Conservation (phyloP, 495 filamentous ascomycete species). For the Xylaria castorea region DNA sequence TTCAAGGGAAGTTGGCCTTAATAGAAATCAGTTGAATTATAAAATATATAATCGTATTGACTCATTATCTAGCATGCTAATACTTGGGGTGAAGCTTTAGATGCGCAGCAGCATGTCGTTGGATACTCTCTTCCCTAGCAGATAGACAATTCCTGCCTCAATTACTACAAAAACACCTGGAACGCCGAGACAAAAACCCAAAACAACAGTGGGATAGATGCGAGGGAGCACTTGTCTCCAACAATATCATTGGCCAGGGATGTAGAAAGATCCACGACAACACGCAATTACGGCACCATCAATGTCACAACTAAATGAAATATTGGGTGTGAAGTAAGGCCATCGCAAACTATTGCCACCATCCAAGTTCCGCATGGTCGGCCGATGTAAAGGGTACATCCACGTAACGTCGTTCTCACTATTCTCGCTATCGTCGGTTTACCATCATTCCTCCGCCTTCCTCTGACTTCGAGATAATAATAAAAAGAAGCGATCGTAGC, state of each 20-base stretch:
- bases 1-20: background rate
- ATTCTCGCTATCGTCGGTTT: background rate
- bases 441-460: background rate
- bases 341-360: conserved; percentile 8
- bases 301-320: background rate
- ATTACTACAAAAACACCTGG: background rate
- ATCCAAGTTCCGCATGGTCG: background rate
- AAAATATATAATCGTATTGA: background rate
- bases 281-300: background rate
- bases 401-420: background rate
- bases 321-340: background rate
- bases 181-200: background rate
- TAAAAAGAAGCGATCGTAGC: background rate
- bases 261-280: background rate
- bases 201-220: background rate
- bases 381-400: background rate
- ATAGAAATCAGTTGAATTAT: background rate
- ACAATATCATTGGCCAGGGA: background rate
- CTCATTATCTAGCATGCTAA: background rate
- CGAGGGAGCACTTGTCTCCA: background rate
- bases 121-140: background rate
- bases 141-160: no score
- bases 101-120: background rate
- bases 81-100: background rate
- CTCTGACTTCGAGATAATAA: background rate